Evolutionary conservation across 371 early-diverging fungal species (phyloP), one percentile per base, ranked within the genome.

Genomic region (Umbelopsis sp.): DNA sequence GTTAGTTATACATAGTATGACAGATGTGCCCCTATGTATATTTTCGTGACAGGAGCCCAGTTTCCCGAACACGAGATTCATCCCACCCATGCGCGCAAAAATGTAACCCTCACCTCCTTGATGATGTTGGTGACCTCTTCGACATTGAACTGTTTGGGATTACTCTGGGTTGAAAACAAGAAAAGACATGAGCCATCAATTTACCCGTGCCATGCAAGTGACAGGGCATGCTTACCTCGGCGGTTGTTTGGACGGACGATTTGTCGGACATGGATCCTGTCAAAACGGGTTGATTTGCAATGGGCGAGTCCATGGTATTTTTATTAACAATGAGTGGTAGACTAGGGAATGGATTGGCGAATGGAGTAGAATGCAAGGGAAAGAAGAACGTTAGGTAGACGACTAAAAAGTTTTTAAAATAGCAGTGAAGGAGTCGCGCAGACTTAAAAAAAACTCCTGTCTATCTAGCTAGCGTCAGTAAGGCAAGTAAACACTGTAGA

Each of bases 61-160:
- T 51, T 51, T 24, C 29, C 22, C 52, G 25, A 25, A 24, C 52
- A 41, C 41, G 41, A 41, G 41, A 41, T 41, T 7, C 12, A 41
- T 12, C 41, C 41, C 2, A 41, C 41, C 41, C 12, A 7, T 41
- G 12, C 12, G 12, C 41, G 41, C 41, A 12, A 41, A 10, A 41
- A 41, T 12, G 41, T 41, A 41, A 7, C 41, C 41, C 41, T 41
- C n/a, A 77, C 77, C 71, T 77, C 77, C 71, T 77, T 77, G 44
- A 77, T 77, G 25, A 75, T 50, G 12, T 37, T 64, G 44, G 68
- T 71, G 16, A 75, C 63, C 24, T 75, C 66, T 32, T 77, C 75
- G 37, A 65, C 62, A 65, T 73, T 77, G 35, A 74, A 77, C 37
- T 44, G 63, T 16, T 70, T 76, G 65, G 72, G 64, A 57, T 57